These are phyloP conservation scores for Cardamine chenopodiifolia DNA, from an alignment of 345 rosid species.

Conservation along the genomic window DNA sequence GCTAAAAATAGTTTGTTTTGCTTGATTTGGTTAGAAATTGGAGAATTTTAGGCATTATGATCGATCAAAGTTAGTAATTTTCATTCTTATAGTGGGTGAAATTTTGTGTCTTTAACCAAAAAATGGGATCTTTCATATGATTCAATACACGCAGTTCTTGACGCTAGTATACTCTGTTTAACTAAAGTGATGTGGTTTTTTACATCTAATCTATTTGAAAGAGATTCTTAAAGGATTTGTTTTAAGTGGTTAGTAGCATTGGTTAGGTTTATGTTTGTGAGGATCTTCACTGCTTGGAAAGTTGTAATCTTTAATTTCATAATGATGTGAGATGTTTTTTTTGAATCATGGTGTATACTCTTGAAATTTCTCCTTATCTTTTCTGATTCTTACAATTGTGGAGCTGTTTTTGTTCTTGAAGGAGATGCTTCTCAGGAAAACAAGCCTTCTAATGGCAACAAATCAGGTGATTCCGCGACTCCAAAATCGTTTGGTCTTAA, in stretches of 20 bases:
- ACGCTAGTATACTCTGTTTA: background rate
- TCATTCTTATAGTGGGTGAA: background rate
- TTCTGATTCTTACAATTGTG: slow-evolving; percentile 24
- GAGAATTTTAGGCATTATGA: background rate
- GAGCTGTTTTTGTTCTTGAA: slow-evolving; percentile 45
- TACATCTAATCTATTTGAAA: background rate
- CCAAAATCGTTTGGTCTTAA: slow-evolving; percentile 54
- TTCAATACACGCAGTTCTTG: background rate
- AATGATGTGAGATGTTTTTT: background rate
- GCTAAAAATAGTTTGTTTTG: background rate
- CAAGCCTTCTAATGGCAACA: slow-evolving; percentile 56
- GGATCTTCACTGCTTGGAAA: background rate
- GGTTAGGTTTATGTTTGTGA: slow-evolving; percentile 2
- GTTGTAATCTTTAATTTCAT: background rate
- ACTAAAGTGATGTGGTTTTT: background rate
- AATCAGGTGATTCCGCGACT: slow-evolving; percentile 56
- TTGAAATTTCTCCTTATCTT: background rate
- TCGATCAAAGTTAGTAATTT: background rate
- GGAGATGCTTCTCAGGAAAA: slow-evolving; percentile 65
- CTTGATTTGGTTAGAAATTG: background rate
- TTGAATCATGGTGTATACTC: background rate
- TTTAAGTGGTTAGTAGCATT: background rate
- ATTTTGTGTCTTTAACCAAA: background rate
- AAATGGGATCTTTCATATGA: background rate
- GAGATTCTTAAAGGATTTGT: background rate